Conservation (phyloP, 2,329 filamentous ascomycete genomes). For the Beauveria rudraprayagi region DNA sequence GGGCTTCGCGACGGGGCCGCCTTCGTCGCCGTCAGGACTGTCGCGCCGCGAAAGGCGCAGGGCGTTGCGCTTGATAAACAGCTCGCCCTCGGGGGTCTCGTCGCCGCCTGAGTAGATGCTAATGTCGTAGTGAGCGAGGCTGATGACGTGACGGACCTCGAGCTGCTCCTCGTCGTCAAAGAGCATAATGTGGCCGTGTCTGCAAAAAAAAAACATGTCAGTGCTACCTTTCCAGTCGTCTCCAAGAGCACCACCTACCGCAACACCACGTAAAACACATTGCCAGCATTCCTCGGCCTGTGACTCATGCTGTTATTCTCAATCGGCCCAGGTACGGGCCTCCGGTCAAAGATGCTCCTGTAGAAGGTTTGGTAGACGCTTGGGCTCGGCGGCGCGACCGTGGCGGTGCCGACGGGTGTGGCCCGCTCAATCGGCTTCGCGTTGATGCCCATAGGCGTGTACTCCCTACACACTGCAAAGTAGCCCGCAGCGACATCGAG, state of each 20-base stretch:
- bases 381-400: slow-evolving; percentile 71
- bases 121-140: slow-evolving; percentile 77
- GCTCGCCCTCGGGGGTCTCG: slow-evolving; percentile 75
- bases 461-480: slow-evolving; percentile 92
- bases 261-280: slow-evolving; percentile 88
- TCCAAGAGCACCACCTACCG: slow-evolving; percentile 42
- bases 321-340: slow-evolving; percentile 38
- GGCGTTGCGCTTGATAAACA: slow-evolving; percentile 93
- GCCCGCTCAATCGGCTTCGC: slow-evolving; percentile 83
- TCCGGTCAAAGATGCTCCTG: slow-evolving; percentile 86
- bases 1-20: slow-evolving; percentile 59
- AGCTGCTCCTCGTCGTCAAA: slow-evolving; percentile 94
- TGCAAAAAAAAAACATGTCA: slow-evolving; percentile 24
- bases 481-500: slow-evolving; percentile 81
- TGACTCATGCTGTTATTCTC: slow-evolving; percentile 42
- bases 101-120: slow-evolving; percentile 77
- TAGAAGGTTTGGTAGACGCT: slow-evolving; percentile 99
- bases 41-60: slow-evolving; percentile 66
- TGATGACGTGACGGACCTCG: slow-evolving; percentile 93
- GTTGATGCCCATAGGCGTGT: slow-evolving; percentile 84
- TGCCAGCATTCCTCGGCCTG: slow-evolving; percentile 60
- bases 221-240: background rate
- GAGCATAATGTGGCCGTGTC: slow-evolving; percentile 92
- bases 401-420: slow-evolving; percentile 67
- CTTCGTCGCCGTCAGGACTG: slow-evolving; percentile 44